Evolutionary conservation across 106 monocot genomes (phyloP), one percentile per base, ranked within the genome.

Genomic region (Dendrobium nobile): DNA sequence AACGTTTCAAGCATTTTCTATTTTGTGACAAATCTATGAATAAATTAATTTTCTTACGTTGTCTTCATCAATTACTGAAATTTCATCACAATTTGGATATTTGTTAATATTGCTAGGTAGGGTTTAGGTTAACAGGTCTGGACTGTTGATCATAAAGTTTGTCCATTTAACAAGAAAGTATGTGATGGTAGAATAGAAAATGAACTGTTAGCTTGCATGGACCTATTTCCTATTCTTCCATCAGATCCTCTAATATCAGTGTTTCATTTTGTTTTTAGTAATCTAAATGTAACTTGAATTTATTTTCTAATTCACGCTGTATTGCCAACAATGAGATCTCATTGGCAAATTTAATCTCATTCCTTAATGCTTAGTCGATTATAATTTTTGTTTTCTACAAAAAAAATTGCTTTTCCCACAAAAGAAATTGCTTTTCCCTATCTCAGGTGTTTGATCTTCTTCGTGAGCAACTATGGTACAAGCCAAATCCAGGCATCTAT

Each of bases 391-490:
- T 44, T 74, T 74, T 74, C 74, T 74, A 41, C 17, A 37, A 70
- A 33, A 37, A 31, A 31, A 31, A 31, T 31, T 31, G 31, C 31
- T 31, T 31, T 31, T 31, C 31, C 31, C 31, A 31, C 31, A 31
- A 31, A 31, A 31, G 31, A 70, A 51, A 15, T 70, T 70, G 24
- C 33, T 74, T 74, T 44, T 44, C 7, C 6, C 43, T 28, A 41
- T 48, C 10, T 28, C 64, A 98, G 97, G 92, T 98, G 61, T 98
- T 98, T 86, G 97, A 98, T 79, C 87, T 98, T 68, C 86, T 98
- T 28, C 86, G 92, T 17, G 94, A 92, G 82, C 97, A 98, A 75
- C 78, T 95, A 1, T 98, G 97, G 97, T 98, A 98, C 84, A 85
- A 81, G 61, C 97, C 97, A 7, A 89, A 98, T 77, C 6, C 87